Evolutionary conservation across 2,329 filamentous ascomycete genomes (phyloP), one percentile per base, ranked within the genome.

Genomic region (Calonectria pteridis): DNA sequence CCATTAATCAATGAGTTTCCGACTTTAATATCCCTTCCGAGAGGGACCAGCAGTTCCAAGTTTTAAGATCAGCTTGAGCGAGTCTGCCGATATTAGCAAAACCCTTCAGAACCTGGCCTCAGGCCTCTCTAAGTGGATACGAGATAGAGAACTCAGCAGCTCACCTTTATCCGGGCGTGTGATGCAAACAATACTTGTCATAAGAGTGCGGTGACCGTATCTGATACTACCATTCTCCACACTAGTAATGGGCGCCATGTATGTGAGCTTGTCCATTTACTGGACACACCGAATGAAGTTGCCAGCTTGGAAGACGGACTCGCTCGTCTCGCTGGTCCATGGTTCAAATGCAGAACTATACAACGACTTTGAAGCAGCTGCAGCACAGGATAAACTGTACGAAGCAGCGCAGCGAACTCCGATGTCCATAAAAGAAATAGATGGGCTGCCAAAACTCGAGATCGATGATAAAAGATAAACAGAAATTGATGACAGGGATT

Each of bases 71-170:
- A 65, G 58, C 1, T 28, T 77, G 7, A 67, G 72, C 1, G 13
- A 59, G 6, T 40, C 69, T 0, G 33, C 11, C 0, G 13, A 69
- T 23, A 18, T 71, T 4, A 14, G 28, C 0, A 11, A 11, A 0
- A 67, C 64, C 0, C 40, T 77, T 4, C 16, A 35, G 2, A 77
- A 69, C 9, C 31, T 76, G 33, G 75, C 69, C 0, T 31, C 35
- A 9, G 76, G 75, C 3, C 20, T 77, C 23, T 71, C 64, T 0
- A 77, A 76, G 18, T 73, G 72, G 75, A 76, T 76, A 35, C 58
- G 74, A 1, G 75, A 76, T 62, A 43, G 40, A 16, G 28, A 50
- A 10, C 14, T 65, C 2, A 29, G 16, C 20, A 28, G 49, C 9
- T 33, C 62, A 2, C 23, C 43, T 18, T 14, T 65, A 3, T 10